Conservation (phyloP, 1,284 basidiomycete genomes). For the Leccinum pallidistipes region DNA sequence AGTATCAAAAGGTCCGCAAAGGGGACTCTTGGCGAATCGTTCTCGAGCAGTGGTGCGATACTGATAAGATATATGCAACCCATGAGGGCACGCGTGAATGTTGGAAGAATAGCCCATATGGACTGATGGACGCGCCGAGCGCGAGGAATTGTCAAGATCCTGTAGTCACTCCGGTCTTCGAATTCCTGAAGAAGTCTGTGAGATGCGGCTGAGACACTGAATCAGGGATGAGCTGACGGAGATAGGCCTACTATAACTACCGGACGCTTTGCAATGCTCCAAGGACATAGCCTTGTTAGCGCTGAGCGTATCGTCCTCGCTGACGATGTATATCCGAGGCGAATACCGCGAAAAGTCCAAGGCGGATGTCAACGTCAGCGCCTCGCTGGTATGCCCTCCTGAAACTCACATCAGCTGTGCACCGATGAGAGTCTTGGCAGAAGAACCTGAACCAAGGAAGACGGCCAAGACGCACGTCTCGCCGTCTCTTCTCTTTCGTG, state of each 20-base stretch:
- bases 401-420: slow-evolving; percentile 8
- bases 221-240: slow-evolving; percentile 18
- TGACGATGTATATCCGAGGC: slow-evolving; percentile 81
- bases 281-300: slow-evolving; percentile 66
- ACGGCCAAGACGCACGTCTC: slow-evolving; percentile 47
- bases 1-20: slow-evolving; percentile 83
- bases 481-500: slow-evolving; percentile 12
- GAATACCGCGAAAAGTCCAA: slow-evolving; percentile 78
- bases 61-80: slow-evolving; percentile 58
- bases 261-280: slow-evolving; percentile 48
- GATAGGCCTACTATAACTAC: not conserved
- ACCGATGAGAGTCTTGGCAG: not conserved
- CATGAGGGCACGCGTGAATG: slow-evolving; percentile 61
- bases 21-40: slow-evolving; percentile 26
- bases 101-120: slow-evolving; percentile 64
- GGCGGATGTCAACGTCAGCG: slow-evolving; percentile 72
- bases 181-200: slow-evolving; percentile 18
- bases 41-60: slow-evolving; percentile 45
- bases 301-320: slow-evolving; percentile 82
- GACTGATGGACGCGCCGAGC: slow-evolving; percentile 85
- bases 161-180: slow-evolving; percentile 36
- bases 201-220: slow-evolving; percentile 1
- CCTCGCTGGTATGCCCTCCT: slow-evolving; percentile 97
- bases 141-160: slow-evolving; percentile 73
- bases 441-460: slow-evolving; percentile 61